Percentiles rank a stretch among this genome's conserved stretches.
Evolutionary conservation across 768 basidiomycete genomes (phyloP).

Genomic region (Tephrocybe sp.): DNA sequence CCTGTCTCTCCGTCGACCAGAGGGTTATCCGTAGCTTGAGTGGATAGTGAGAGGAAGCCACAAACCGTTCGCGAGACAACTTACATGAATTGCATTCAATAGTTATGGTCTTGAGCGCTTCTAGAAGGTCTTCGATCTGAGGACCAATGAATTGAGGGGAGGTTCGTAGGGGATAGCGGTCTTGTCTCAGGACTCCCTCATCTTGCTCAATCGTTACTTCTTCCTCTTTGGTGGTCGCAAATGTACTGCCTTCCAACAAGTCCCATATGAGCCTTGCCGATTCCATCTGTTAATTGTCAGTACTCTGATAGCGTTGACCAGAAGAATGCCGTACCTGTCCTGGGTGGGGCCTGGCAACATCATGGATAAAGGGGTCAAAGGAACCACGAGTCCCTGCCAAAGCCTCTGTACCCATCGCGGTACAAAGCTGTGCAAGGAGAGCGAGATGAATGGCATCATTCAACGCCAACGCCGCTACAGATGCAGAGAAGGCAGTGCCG

Average conservation of each 20-base stretch:
- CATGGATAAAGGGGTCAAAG: conserved; percentile 78
- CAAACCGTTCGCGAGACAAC: conserved; percentile 19
- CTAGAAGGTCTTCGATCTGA: conserved; percentile 75
- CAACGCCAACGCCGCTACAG: conserved; percentile 72
- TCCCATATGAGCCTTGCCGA: conserved; percentile 66
- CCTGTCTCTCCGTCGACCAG: conserved; percentile 69
- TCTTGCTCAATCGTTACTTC: conserved; percentile 76
- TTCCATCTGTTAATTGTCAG: conserved; percentile 47
- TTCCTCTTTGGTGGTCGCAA: conserved; percentile 65
- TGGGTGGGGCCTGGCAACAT: conserved; percentile 74
- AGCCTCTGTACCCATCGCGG: conserved; percentile 84
- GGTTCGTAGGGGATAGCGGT: conserved; percentile 73
- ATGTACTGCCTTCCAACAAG: conserved; percentile 64
- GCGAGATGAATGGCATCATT: conserved; percentile 69
- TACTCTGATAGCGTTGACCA: background rate
- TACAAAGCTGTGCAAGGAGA: conserved; percentile 67
- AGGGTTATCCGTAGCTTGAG: conserved; percentile 81
- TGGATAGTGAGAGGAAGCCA: conserved; percentile 4
- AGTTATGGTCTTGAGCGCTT: conserved; percentile 60
- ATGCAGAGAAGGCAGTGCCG: conserved; percentile 83
- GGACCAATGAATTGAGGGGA: conserved; percentile 86
- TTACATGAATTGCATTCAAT: conserved; percentile 81
- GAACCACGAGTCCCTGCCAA: conserved; percentile 69
- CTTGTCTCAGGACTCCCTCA: conserved; percentile 72
- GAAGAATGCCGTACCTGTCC: conserved; percentile 52